These are phyloP conservation scores for Phytopythium ostracodes DNA, from an alignment of 352 stramenopile species.

Conservation along the genomic window DNA sequence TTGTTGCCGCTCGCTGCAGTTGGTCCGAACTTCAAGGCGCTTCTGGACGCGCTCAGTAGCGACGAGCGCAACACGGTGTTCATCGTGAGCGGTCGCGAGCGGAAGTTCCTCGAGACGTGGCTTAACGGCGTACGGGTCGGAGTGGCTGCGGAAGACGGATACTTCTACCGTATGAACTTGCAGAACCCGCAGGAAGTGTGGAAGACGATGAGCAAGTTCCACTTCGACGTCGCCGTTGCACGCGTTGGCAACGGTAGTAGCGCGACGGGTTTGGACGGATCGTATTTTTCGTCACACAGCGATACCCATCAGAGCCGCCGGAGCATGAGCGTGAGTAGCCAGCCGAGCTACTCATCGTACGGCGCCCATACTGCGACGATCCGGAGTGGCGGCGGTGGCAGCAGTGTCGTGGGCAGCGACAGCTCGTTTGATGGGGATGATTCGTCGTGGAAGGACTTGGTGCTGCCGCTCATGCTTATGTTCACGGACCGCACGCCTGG, in stretches of 20 bases:
- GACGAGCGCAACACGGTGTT: constrained; percentile 76
- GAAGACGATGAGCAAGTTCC: constrained; percentile 86
- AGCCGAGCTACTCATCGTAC: constrained; percentile 34
- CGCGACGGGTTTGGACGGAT: constrained; percentile 23
- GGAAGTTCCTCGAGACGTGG: constrained; percentile 90
- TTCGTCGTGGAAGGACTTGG: constrained; percentile 77
- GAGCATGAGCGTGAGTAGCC: constrained; percentile 43
- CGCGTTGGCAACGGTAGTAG: constrained; percentile 23
- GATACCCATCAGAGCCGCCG: constrained; percentile 28
- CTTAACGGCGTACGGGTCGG: constrained; percentile 67
- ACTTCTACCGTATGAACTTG: constrained; percentile 81
- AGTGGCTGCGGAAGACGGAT: constrained; percentile 71
- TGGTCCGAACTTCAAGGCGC: constrained; percentile 67
- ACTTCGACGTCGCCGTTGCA: constrained; percentile 52
- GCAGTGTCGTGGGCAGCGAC: constrained; percentile 24
- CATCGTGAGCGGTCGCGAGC: constrained; percentile 70
- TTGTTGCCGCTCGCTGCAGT: constrained; percentile 77
- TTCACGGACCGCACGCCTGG: constrained; percentile 76
- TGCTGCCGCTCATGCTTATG: constrained; percentile 70
- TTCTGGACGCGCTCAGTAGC: constrained; percentile 63
- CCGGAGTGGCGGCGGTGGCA: constrained; percentile 12
- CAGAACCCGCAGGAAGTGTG: constrained; percentile 62
- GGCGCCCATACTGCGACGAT: constrained; percentile 15
- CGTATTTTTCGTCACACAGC: constrained; percentile 26
- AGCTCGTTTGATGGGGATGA: constrained; percentile 55